Evolutionary conservation across 371 early-diverging fungal species (phyloP), one percentile per base, ranked within the genome.

Genomic region (Encephalitozoon romaleae): DNA sequence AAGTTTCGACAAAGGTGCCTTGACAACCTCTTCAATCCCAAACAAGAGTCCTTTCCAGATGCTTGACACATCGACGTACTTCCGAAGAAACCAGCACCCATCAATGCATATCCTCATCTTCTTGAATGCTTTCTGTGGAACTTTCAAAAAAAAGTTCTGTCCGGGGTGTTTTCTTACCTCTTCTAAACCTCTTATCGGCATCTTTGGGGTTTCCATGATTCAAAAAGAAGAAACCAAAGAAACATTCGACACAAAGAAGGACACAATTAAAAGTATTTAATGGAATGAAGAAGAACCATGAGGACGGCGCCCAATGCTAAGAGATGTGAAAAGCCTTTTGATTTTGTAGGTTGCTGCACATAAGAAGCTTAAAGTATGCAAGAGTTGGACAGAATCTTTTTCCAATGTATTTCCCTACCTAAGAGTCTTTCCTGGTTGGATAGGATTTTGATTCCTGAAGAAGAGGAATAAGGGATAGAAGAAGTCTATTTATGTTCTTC

Each of bases 171-270:
- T 77, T 34, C 59, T 55, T 26, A 72, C 15, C 38, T 32, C 68
- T 18, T 82, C 81, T 21, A 84, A 43, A 15, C 74, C 75, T 74
- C 84, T 54, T 30, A 84, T 80, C 42, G 84, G 80, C 84, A 84
- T 84, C 42, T 39, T 68, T 45, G 43, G 76, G 78, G 64, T 74
- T 54, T 28, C n/a, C 9, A 26, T 55, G 72, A 47, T 70, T 54
- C 51, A 39, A 67, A 67, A 63, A 67, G 72, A 74, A 49, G 70
- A 69, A 67, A 38, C 18, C 12, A 70, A 34, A 64, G 18, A 72
- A 15, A 54, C 12, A 25, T 12, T 63, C 38, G 15, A 9, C 34
- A 15, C 21, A 32, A 54, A 32, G 18, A n/a, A 63, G 30, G 32
- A 47, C 21, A 15, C 21, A 47, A 21, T 15, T 15, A 15, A 68